These are phyloP conservation scores for Arthonia radiata DNA, from an alignment of 495 filamentous ascomycete species.

Conservation along the genomic window DNA sequence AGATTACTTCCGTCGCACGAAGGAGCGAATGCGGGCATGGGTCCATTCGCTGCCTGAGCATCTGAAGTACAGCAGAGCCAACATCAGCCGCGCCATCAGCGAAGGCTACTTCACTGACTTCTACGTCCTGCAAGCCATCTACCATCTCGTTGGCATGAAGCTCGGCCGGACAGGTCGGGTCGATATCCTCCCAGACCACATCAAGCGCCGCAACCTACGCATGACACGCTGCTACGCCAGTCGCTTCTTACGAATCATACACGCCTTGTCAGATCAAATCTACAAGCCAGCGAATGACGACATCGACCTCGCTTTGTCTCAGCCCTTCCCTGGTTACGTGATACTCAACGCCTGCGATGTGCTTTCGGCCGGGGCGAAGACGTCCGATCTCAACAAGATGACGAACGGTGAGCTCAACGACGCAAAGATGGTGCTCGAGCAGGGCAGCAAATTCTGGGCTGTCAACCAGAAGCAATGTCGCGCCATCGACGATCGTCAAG, in stretches of 20 bases:
- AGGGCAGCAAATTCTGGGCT: slow-evolving; percentile 10
- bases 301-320: slow-evolving; percentile 6
- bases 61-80: slow-evolving; percentile 22
- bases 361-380: slow-evolving; percentile 8
- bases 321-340: slow-evolving; percentile 12
- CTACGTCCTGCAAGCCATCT: slow-evolving; percentile 33
- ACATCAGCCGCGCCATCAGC: slow-evolving; percentile 22
- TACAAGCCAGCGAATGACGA: slow-evolving; percentile 2
- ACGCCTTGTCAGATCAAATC: slow-evolving; percentile 2
- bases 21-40: slow-evolving; percentile 25
- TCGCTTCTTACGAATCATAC: slow-evolving; percentile 7
- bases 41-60: slow-evolving; percentile 20
- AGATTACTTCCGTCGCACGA: slow-evolving; percentile 23
- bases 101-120: slow-evolving; percentile 23
- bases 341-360: slow-evolving; percentile 13
- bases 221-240: slow-evolving; percentile 8
- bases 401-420: slow-evolving; percentile 5
- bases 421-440: slow-evolving; percentile 7
- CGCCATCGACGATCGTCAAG: too few species aligned
- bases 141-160: slow-evolving; percentile 33
- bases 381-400: slow-evolving; percentile 6
- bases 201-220: slow-evolving; percentile 10
- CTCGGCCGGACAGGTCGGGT: slow-evolving; percentile 32
- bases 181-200: slow-evolving; percentile 4
- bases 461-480: slow-evolving; percentile 8